Percentiles rank a stretch among this genome's conserved stretches.
phyloP scores from a whole-genome alignment of 768 basidiomycete species.

The Auriscalpium vulgare region DNA sequence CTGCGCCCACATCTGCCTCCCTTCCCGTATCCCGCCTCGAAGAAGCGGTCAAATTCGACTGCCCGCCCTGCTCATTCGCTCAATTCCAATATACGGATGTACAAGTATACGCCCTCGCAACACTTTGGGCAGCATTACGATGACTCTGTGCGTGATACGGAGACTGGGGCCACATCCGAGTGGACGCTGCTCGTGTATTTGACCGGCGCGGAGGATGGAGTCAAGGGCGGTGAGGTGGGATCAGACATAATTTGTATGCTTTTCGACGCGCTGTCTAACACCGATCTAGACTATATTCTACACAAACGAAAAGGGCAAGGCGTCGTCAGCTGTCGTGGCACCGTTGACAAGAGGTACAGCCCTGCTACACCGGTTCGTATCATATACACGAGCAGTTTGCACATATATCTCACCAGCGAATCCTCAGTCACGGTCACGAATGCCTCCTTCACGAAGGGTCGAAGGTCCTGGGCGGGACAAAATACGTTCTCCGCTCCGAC shows the following conservation, averaged over 20 bases:
- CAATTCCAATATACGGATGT: slow-evolving; percentile 70
- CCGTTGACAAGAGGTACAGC: slow-evolving; percentile 55
- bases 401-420: not conserved
- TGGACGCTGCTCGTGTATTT: slow-evolving; percentile 76
- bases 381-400: no score
- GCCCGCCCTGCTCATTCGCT: slow-evolving; percentile 43
- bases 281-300: slow-evolving; percentile 62
- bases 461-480: slow-evolving; percentile 48
- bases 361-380: slow-evolving; percentile 52
- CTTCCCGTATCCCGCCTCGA: slow-evolving; percentile 36
- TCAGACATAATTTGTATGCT: not conserved
- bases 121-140: slow-evolving; percentile 76
- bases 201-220: slow-evolving; percentile 63
- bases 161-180: slow-evolving; percentile 58
- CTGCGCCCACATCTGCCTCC: slow-evolving; percentile 52
- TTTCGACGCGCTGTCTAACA: not conserved
- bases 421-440: slow-evolving; percentile 56
- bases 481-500: slow-evolving; percentile 70
- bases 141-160: slow-evolving; percentile 52
- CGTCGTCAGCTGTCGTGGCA: slow-evolving; percentile 39
- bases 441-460: slow-evolving; percentile 71
- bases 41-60: slow-evolving; percentile 18
- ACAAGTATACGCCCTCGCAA: slow-evolving; percentile 56
- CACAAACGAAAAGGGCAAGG: slow-evolving; percentile 42
- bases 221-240: slow-evolving; percentile 60